Base-by-base conservation (phyloP, 352 stramenopile genomes). In the Lagenidium giganteum region DNA sequence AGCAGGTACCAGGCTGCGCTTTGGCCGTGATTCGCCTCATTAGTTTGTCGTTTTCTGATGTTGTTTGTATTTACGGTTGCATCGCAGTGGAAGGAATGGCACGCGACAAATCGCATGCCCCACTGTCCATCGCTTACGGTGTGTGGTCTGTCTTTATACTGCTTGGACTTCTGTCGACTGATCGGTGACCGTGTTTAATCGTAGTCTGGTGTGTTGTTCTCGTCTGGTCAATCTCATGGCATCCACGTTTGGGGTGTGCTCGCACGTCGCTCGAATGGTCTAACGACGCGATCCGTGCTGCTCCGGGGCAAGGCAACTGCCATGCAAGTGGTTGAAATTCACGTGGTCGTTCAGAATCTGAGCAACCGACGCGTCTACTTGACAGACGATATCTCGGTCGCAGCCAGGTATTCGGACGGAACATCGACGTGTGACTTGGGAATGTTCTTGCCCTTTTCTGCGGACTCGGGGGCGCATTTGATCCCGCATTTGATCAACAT, bases 271-370 rank as follows among this genome's bases (percentile, higher is more conserved):
- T 83, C 70, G 1, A 83, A 83, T 24, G 70, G 70, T 14, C 67
- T 57, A 24, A 83, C 70, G 14, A 83, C 67, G 22, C 60, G 70
- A 4, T 74, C 70, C 0, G 67, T 83, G 21, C 37, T 83, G 17
- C 39, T 74, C 17, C 57, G 64, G 12, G 59, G 67, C 38, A 63
- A 64, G 28, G 60, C 66, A 8, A 56, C 61, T 0, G 67, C 77
- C 16, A 73, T 67, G 48, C 70, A 83, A 46, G 63, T 83, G 32
- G 66, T 81, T 17, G 62, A 81, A 47, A 54, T 83, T 14, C 68
- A 69, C 41, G 28, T 83, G n/a, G 52, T 81, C 14, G 48, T 81
- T 33, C 70, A 83, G 47, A 83, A 77, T 39, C 40, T 70, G 37
- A 54, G 56, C 13, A 32, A 27, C 8, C 12, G 29, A 11, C 27